Percentiles rank a stretch among this genome's conserved stretches.
Evolutionary conservation across 257 asterid species (phyloP).

Genomic region (Lavandula angustifolia): DNA sequence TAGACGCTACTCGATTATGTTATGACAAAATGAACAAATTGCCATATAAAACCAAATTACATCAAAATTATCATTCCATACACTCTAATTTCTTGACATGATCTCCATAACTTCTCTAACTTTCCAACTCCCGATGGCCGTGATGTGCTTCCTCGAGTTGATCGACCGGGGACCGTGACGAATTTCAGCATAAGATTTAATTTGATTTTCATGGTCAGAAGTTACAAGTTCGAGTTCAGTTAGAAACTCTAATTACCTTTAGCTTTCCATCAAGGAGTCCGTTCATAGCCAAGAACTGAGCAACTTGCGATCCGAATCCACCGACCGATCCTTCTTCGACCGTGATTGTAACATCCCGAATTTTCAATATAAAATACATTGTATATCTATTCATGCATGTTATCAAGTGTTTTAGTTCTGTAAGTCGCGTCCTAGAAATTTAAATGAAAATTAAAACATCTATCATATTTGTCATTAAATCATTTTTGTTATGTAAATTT

Average conservation of each 20-base stretch:
- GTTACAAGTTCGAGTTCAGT: no score
- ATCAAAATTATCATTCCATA: not conserved
- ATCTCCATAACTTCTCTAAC: slow-evolving; percentile 60
- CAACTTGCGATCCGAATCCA: slow-evolving; percentile 68
- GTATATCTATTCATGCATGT: no score
- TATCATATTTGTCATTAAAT: no score
- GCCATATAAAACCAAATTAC: not conserved
- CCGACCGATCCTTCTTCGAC: slow-evolving; percentile 72
- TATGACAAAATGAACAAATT: no score
- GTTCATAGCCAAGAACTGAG: slow-evolving; percentile 56
- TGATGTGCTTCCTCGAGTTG: slow-evolving; percentile 60
- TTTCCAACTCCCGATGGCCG: slow-evolving; percentile 54
- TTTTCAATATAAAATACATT: no score
- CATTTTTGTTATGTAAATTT: no score
- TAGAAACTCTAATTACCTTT: slow-evolving; percentile 40
- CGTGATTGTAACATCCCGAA: no score
- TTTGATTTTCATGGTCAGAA: no score
- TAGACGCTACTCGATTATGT: no score
- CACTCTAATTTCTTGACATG: slow-evolving; percentile 33
- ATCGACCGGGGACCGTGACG: slow-evolving; percentile 58
- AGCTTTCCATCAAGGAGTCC: slow-evolving; percentile 66
- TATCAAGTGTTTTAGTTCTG: no score
- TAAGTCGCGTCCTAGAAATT: no score
- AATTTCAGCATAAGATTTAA: not conserved
- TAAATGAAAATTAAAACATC: no score